phyloP scores from a whole-genome alignment of 2,329 filamentous ascomycete genomes.

The Fusarium tjaetaba region DNA sequence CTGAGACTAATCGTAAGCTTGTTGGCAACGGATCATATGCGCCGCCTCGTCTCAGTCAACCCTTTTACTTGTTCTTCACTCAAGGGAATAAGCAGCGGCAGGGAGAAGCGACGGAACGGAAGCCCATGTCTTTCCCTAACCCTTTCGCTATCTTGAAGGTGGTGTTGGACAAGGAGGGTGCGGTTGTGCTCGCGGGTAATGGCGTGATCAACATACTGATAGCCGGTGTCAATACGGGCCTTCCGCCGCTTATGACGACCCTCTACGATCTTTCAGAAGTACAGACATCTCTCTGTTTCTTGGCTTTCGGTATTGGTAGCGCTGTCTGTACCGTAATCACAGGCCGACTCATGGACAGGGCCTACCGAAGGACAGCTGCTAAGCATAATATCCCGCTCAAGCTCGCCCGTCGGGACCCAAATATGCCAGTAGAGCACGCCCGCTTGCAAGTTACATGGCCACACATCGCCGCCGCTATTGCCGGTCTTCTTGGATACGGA shows the following conservation, averaged over 20 bases:
- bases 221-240: neutral
- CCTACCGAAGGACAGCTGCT: neutral
- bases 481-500: neutral
- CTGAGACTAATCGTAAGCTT: neutral
- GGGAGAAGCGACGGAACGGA: fast-evolving
- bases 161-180: neutral
- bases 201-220: neutral
- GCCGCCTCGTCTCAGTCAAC: neutral
- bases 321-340: neutral
- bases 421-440: neutral
- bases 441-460: neutral
- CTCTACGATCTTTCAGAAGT: neutral
- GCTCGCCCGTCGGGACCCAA: fast-evolving
- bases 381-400: neutral
- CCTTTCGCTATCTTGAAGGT: neutral
- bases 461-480: neutral
- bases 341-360: neutral
- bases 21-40: neutral
- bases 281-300: neutral
- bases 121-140: neutral
- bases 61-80: fast-evolving
- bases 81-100: fast-evolving
- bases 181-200: neutral
- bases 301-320: neutral
- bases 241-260: neutral